Conservation (phyloP, 2,329 filamentous ascomycete species). For the Aspergillus sp. region DNA sequence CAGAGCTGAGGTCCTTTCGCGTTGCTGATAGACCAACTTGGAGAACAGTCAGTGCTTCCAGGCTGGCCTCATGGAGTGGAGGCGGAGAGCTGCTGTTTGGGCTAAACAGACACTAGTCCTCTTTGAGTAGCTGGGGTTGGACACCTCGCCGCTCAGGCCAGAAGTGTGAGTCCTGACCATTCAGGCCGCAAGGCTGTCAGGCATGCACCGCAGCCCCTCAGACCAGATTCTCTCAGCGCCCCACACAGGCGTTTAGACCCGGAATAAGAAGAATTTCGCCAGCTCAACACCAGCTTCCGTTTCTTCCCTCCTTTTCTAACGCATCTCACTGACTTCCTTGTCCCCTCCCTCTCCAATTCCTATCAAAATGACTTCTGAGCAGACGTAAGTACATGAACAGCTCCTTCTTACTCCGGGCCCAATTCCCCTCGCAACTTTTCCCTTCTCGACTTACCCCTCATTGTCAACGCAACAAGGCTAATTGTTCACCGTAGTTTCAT, state of each 20-base stretch:
- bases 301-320: conserved; percentile 17
- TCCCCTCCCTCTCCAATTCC: conserved; percentile 25
- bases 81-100: conserved; percentile 28
- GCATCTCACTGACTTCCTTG: conserved; percentile 3
- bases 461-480: conserved; percentile 27
- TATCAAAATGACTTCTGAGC: conserved; percentile 72
- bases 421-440: not conserved
- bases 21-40: not conserved
- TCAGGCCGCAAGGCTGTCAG: conserved; percentile 18
- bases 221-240: conserved; percentile 16
- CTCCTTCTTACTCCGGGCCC: not conserved
- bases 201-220: conserved; percentile 11
- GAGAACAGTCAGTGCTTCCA: conserved; percentile 23
- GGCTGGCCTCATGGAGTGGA: conserved; percentile 29
- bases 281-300: conserved; percentile 22
- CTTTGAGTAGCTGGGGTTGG: conserved; percentile 16
- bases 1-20: conserved; percentile 15
- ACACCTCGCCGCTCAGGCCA: conserved; percentile 19
- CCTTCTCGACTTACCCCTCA: conserved; percentile 16
- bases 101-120: conserved; percentile 16
- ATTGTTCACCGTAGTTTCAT: conserved; percentile 74
- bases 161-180: conserved; percentile 15
- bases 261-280: conserved; percentile 22
- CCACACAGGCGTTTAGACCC: conserved; percentile 19
- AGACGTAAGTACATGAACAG: conserved; percentile 67